Conservation (phyloP, 1,284 basidiomycete genomes). For the Naganishia sp. region DNA sequence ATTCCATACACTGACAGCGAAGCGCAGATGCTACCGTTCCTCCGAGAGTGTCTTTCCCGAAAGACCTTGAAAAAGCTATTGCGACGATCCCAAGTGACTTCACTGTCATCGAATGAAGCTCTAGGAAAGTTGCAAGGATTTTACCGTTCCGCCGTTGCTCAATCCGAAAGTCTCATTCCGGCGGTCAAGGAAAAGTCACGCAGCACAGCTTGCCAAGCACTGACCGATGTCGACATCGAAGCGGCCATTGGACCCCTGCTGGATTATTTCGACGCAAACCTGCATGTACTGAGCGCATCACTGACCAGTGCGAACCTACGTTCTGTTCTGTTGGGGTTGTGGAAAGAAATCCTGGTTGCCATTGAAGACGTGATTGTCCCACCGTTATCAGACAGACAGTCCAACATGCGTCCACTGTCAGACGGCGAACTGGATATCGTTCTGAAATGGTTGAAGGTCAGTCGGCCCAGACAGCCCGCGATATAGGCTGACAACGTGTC, state of each 20-base stretch:
- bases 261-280: slow-evolving; percentile 94
- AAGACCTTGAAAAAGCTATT: slow-evolving; percentile 70
- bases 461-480: slow-evolving; percentile 32
- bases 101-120: slow-evolving; percentile 61
- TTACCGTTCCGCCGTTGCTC: slow-evolving; percentile 72
- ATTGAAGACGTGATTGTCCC: slow-evolving; percentile 90
- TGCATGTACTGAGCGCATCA: slow-evolving; percentile 86
- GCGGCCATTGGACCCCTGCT: slow-evolving; percentile 87
- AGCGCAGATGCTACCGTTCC: slow-evolving; percentile 85
- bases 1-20: not conserved
- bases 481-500: slow-evolving; percentile 3
- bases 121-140: slow-evolving; percentile 71
- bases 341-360: slow-evolving; percentile 91
- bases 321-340: slow-evolving; percentile 88
- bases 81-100: slow-evolving; percentile 16
- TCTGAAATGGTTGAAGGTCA: slow-evolving; percentile 93
- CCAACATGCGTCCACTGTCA: slow-evolving; percentile 57
- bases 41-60: slow-evolving; percentile 84
- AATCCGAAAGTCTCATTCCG: slow-evolving; percentile 29
- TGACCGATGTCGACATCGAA: slow-evolving; percentile 93
- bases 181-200: slow-evolving; percentile 53
- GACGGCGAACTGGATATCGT: slow-evolving; percentile 62
- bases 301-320: slow-evolving; percentile 83
- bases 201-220: slow-evolving; percentile 65
- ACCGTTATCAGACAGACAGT: slow-evolving; percentile 82